A percentile compares a stretch with the other conserved stretches of the same genome.
phyloP scores from a whole-genome alignment of 2,329 filamentous ascomycete species.

The Aureobasidium namibiae region DNA sequence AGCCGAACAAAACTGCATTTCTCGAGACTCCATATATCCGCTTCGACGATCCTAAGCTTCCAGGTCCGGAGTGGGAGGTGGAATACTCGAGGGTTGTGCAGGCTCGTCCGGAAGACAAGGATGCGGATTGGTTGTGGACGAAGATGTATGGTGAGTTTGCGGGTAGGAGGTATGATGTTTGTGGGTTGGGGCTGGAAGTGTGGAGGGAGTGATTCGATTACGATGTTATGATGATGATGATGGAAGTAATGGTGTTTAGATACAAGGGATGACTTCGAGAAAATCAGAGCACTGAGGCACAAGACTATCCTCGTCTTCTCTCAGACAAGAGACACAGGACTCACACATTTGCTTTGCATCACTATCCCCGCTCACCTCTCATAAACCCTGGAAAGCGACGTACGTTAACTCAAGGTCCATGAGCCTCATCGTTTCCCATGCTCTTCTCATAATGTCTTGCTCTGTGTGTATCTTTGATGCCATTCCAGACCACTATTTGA shows the following conservation, averaged over 20 bases:
- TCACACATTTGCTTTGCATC: too few species aligned
- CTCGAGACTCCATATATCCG: constrained; percentile 37
- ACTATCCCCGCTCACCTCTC: too few species aligned
- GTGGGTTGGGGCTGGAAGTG: constrained; percentile 43
- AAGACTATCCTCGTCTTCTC: too few species aligned
- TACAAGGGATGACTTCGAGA: too few species aligned
- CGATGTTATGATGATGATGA: neutral
- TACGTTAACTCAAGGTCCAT: too few species aligned
- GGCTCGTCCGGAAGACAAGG: constrained; percentile 36
- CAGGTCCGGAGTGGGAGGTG: constrained; percentile 44
- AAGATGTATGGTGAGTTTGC: constrained; percentile 42
- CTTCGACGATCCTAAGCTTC: constrained; percentile 39
- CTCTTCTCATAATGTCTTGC: too few species aligned
- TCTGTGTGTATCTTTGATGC: too few species aligned
- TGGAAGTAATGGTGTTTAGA: too few species aligned
- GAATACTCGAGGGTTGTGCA: constrained; percentile 33
- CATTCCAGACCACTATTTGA: too few species aligned
- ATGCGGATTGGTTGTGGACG: constrained; percentile 42
- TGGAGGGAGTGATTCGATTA: constrained; percentile 21
- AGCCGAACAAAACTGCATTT: constrained; percentile 34
- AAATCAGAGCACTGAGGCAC: neutral
- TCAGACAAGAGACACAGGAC: too few species aligned
- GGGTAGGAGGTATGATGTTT: constrained; percentile 43
- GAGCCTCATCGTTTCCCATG: too few species aligned
- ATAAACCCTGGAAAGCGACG: too few species aligned